These are phyloP conservation scores for Curvularia verruculosa DNA, from an alignment of 2,329 filamentous ascomycete genomes.

Conservation along the genomic window DNA sequence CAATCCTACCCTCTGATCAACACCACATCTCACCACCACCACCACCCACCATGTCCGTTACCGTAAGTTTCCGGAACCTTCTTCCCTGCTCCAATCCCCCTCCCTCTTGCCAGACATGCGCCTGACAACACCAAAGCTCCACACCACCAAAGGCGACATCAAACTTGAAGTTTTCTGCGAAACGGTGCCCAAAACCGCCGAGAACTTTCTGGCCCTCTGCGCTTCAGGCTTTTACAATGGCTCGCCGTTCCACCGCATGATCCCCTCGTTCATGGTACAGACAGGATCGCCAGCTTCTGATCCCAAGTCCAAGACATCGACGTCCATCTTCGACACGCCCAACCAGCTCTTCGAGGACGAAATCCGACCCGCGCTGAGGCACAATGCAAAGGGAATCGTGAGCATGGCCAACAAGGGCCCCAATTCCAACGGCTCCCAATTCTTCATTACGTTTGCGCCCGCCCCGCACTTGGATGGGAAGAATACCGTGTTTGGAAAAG, in stretches of 20 bases:
- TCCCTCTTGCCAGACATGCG: not conserved
- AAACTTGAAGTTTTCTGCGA: constrained; percentile 98
- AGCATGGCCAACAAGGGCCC: constrained; percentile 82
- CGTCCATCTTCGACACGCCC: constrained; percentile 68
- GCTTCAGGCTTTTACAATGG: constrained; percentile 77
- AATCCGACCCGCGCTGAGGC: constrained; percentile 71
- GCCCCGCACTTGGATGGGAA: constrained; percentile 82
- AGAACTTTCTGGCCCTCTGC: constrained; percentile 89
- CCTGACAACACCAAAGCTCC: constrained; percentile 58
- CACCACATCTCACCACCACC: constrained; percentile 14
- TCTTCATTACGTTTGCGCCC: constrained; percentile 79
- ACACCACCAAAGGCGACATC: constrained; percentile 86
- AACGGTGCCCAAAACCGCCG: constrained; percentile 87
- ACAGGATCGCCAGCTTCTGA: constrained; percentile 65
- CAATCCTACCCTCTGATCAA: constrained; percentile 10
- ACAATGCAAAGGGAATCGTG: constrained; percentile 71
- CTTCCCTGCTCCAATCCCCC: not conserved
- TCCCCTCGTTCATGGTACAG: constrained; percentile 82
- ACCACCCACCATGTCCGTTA: constrained; percentile 56
- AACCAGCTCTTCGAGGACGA: constrained; percentile 74
- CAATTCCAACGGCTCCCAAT: constrained; percentile 77
- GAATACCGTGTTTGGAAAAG: constrained; percentile 82
- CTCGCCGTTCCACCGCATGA: constrained; percentile 80
- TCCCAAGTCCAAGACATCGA: constrained; percentile 66
- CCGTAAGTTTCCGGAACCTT: constrained; percentile 40